phyloP scores from a whole-genome alignment of 306 rosid species.

The Elaeagnus macrophylla region DNA sequence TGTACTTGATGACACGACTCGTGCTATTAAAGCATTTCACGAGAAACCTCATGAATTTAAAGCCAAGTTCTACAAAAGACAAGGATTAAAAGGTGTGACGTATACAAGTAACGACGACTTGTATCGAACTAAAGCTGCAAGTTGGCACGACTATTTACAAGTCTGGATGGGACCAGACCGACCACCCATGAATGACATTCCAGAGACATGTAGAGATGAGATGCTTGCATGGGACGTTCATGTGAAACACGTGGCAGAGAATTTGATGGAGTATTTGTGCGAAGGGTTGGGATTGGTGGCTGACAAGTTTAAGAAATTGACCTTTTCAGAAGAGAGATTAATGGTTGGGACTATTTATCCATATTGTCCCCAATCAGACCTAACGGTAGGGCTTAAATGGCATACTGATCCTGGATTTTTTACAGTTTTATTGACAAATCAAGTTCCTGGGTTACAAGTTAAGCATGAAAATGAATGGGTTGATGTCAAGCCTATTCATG shows the following conservation, averaged over 20 bases:
- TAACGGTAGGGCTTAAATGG: slow-evolving; percentile 18
- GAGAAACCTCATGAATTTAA: slow-evolving; percentile 22
- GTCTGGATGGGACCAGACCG: slow-evolving; percentile 22
- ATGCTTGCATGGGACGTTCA: slow-evolving; percentile 23
- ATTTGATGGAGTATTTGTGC: slow-evolving; percentile 26
- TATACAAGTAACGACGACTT: slow-evolving; percentile 27
- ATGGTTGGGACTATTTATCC: slow-evolving; percentile 25
- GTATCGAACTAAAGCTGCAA: slow-evolving; percentile 18
- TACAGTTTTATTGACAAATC: slow-evolving; percentile 24
- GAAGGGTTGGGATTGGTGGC: slow-evolving; percentile 33
- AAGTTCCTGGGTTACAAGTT: slow-evolving; percentile 27
- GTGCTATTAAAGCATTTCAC: slow-evolving; percentile 28
- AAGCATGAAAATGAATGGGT: slow-evolving; percentile 24
- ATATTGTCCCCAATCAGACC: slow-evolving; percentile 34
- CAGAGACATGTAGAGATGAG: slow-evolving; percentile 16
- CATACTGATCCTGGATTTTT: slow-evolving; percentile 26
- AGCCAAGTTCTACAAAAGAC: slow-evolving; percentile 27
- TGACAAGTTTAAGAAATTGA: slow-evolving; percentile 25
- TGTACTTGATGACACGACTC: slow-evolving; percentile 9
- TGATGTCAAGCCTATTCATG: slow-evolving; percentile 20
- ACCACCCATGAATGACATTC: slow-evolving; percentile 12
- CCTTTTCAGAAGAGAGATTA: slow-evolving; percentile 3
- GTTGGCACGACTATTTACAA: slow-evolving; percentile 30
- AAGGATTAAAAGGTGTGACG: slow-evolving; percentile 23
- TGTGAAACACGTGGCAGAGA: slow-evolving; percentile 20